Conservation (phyloP, 176 grass and related monocot genomes). For the Juncus effusus region DNA sequence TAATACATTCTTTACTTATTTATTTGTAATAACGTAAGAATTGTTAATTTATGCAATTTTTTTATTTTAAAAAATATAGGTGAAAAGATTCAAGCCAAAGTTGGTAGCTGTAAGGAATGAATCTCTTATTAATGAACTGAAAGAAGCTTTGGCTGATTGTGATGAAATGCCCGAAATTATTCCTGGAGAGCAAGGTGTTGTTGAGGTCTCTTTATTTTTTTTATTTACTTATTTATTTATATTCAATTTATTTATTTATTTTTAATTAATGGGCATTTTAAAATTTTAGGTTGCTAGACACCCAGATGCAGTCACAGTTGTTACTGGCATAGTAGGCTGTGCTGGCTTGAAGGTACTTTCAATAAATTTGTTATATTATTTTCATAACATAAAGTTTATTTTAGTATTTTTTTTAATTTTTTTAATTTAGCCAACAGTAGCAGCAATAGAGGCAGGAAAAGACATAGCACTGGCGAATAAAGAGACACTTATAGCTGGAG, state of each 20-base stretch:
- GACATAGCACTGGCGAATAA: conserved; percentile 96
- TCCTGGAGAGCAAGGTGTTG: conserved; percentile 86
- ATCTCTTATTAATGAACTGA: conserved; percentile 68
- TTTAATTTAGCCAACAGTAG: conserved; percentile 69
- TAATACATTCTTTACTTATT: background rate
- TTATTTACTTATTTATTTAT: conserved; percentile 7
- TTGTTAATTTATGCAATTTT: conserved; percentile 25
- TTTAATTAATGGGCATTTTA: conserved; percentile 8
- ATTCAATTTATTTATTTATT: conserved; percentile 5
- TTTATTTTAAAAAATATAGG: conserved; percentile 43
- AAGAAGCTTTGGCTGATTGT: conserved; percentile 89
- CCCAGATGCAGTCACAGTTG: conserved; percentile 80
- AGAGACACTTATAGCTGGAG: conserved; percentile 98
- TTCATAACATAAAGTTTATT: conserved; percentile 9
- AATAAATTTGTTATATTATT: conserved; percentile 11
- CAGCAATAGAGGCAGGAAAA: conserved; percentile 95
- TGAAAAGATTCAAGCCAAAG: conserved; percentile 89
- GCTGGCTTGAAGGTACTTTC: conserved; percentile 85
- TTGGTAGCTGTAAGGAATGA: conserved; percentile 81
- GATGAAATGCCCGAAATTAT: conserved; percentile 94
- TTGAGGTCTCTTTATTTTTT: conserved; percentile 52
- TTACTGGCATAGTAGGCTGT: conserved; percentile 98
- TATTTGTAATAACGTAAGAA: background rate
- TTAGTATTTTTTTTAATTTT: conserved; percentile 11
- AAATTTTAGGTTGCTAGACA: conserved; percentile 73